phyloP scores from a whole-genome alignment of 2,329 filamentous ascomycete genomes.

The Penicillium sp. region DNA sequence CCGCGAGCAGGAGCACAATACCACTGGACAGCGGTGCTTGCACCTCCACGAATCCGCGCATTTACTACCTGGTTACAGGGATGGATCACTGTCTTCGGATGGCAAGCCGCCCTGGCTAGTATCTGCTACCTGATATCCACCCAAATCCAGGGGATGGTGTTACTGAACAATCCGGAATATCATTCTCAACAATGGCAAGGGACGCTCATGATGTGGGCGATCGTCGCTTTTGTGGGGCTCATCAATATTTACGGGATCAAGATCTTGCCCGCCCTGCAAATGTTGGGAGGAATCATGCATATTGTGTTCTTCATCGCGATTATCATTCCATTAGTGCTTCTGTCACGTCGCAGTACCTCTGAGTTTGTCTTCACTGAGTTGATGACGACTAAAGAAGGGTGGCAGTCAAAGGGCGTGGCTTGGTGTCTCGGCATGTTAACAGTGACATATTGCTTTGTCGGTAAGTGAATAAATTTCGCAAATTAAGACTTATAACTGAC shows the following conservation, averaged over 20 bases:
- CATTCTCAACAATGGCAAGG: slow-evolving; percentile 40
- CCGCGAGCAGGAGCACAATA: slow-evolving; percentile 46
- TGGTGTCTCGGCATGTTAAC: slow-evolving; percentile 46
- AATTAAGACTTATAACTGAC: too few relatives aligned
- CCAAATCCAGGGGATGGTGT: slow-evolving; percentile 31
- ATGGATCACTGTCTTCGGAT: slow-evolving; percentile 39
- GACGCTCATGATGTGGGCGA: slow-evolving; percentile 39
- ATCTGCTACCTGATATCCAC: slow-evolving; percentile 33
- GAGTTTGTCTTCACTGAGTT: slow-evolving; percentile 48
- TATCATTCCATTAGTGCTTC: slow-evolving; percentile 36
- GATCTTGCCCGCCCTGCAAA: slow-evolving; percentile 31
- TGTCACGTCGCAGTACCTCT: slow-evolving; percentile 32
- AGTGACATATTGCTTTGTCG: slow-evolving; percentile 29
- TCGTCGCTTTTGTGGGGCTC: slow-evolving; percentile 30
- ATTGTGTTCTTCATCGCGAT: slow-evolving; percentile 41
- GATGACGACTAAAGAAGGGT: slow-evolving; percentile 46
- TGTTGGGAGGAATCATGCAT: slow-evolving; percentile 28
- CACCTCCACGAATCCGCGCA: slow-evolving; percentile 26
- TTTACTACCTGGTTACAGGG: slow-evolving; percentile 37
- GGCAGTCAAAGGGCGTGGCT: slow-evolving; percentile 45
- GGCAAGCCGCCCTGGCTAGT: slow-evolving; percentile 37
- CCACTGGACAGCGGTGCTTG: slow-evolving; percentile 42
- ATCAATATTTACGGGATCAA: slow-evolving; percentile 35
- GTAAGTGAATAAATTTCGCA: too few relatives aligned
- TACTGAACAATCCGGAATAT: slow-evolving; percentile 35